Evolutionary conservation across 371 early-diverging fungal genomes (phyloP).

Genomic region (Spiromyces aspiralis): DNA sequence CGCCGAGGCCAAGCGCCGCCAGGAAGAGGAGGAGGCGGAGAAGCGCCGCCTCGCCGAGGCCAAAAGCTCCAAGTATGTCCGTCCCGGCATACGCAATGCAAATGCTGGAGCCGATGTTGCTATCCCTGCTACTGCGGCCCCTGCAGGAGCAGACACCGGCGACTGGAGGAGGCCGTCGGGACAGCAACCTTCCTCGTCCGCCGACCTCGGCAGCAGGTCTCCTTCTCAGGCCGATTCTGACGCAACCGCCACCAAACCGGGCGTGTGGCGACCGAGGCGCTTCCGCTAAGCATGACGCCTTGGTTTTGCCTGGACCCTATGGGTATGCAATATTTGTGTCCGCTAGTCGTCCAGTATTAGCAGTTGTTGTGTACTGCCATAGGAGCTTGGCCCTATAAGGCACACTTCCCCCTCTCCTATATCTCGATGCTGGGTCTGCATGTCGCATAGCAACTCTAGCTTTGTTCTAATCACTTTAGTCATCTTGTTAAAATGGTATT

Average conservation of each 20-base stretch:
- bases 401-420: no score
- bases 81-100: constrained; percentile 11
- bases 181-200: neutral
- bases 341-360: no score
- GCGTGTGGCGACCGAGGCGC: neutral
- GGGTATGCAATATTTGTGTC: no score
- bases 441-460: no score
- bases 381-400: no score
- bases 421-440: no score
- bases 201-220: neutral
- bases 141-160: neutral
- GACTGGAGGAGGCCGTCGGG: neutral
- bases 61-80: constrained; percentile 11
- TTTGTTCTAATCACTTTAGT: no score
- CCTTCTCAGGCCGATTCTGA: neutral
- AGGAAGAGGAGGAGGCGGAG: constrained; percentile 3
- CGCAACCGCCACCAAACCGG: neutral
- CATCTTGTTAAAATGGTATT: no score
- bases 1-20: constrained; percentile 16
- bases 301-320: no score
- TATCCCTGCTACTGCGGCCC: constrained; percentile 3
- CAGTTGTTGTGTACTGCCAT: no score
- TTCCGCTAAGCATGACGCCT: neutral
- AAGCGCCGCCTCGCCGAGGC: constrained; percentile 1
- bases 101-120: constrained; percentile 1